Evolutionary conservation across 2,329 filamentous ascomycete genomes (phyloP).

Genomic region (Fusarium acutatum): DNA sequence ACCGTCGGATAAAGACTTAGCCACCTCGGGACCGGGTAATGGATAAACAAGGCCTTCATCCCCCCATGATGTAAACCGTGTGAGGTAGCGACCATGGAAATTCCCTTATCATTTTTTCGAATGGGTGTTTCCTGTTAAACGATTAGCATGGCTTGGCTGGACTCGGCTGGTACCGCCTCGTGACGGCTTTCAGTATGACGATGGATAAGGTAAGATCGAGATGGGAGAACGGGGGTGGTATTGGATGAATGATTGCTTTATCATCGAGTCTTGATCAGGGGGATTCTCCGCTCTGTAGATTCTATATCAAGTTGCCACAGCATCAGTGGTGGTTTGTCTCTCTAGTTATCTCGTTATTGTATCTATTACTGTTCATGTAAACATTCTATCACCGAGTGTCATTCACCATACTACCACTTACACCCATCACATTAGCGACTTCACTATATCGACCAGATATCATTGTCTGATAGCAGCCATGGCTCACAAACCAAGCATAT

Average conservation of each 20-base stretch:
- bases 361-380: neutral
- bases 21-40: slow-evolving; percentile 19
- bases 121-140: neutral
- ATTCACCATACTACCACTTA: neutral
- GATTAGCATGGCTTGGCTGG: neutral
- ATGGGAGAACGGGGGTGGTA: neutral
- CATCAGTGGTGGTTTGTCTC: neutral
- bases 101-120: neutral
- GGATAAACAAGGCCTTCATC: neutral
- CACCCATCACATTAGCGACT: neutral
- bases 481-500: slow-evolving; percentile 72
- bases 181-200: neutral
- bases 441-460: fast-evolving
- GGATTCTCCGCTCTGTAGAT: slow-evolving; percentile 7
- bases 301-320: slow-evolving; percentile 23
- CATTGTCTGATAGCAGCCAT: slow-evolving; percentile 42
- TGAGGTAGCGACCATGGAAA: too few relatives aligned
- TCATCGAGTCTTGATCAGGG: neutral
- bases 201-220: neutral
- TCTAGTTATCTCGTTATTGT: neutral
- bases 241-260: slow-evolving; percentile 17
- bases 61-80: slow-evolving; percentile 9
- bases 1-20: slow-evolving; percentile 29
- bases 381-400: neutral
- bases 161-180: slow-evolving; percentile 16